A percentile compares a stretch with the other conserved stretches of the same genome.
Conservation (phyloP, 768 basidiomycete species). For the Serendipita sp. region DNA sequence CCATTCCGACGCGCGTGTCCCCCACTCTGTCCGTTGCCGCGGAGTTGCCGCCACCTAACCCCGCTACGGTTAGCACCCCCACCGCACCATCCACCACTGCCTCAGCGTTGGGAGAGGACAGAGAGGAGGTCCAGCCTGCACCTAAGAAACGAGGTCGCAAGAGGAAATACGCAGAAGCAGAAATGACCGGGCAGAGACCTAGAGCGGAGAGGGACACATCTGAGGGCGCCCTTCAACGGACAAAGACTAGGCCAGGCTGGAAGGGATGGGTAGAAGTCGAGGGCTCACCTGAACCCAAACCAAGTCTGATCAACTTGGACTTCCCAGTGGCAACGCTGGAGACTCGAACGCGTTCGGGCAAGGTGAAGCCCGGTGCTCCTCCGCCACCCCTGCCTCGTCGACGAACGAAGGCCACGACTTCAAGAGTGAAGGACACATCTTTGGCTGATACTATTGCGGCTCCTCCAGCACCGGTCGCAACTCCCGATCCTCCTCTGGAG, state of each 20-base stretch:
- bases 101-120: background rate
- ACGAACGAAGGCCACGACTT: background rate
- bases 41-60: background rate
- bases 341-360: background rate
- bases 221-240: background rate
- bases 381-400: background rate
- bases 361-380: background rate
- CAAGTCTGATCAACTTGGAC: background rate
- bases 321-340: background rate
- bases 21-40: background rate
- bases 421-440: background rate
- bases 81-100: background rate
- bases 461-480: background rate
- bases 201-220: background rate
- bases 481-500: background rate
- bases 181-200: background rate
- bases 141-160: background rate
- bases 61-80: background rate
- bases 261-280: slow-evolving; percentile 4
- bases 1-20: too few species aligned
- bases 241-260: background rate
- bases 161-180: background rate
- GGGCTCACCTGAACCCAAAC: background rate
- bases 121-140: background rate
- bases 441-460: background rate